Conservation (phyloP, 305 asterid species). For the Fraxinus platypoda region DNA sequence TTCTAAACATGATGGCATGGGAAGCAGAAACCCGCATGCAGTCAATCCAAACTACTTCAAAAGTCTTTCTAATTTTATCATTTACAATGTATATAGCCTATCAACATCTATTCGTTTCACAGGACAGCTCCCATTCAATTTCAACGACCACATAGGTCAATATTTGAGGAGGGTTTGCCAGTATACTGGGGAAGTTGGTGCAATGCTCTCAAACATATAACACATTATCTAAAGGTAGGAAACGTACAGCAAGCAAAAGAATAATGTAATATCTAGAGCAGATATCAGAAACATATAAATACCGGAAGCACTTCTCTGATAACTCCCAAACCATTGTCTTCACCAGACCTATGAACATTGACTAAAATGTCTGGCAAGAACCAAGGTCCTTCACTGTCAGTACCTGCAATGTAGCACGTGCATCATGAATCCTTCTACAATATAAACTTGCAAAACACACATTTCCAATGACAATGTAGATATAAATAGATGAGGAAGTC, state of each 20-base stretch:
- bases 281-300: conserved; percentile 14
- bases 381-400: conserved; percentile 89
- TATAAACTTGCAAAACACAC: background rate
- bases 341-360: conserved; percentile 72
- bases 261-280: background rate
- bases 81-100: background rate
- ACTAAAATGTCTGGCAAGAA: conserved; percentile 80
- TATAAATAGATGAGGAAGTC: background rate
- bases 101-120: background rate
- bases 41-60: background rate
- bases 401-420: conserved; percentile 41
- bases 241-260: background rate
- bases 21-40: background rate
- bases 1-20: background rate
- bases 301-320: conserved; percentile 80
- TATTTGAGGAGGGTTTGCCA: background rate
- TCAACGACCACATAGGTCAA: background rate
- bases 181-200: background rate
- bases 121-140: background rate
- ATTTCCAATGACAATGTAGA: background rate
- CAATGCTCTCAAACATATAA: background rate
- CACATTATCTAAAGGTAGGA: background rate
- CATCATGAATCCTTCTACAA: background rate
- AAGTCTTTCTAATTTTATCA: background rate
- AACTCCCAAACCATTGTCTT: conserved; percentile 63